Percentiles rank a stretch among this genome's conserved stretches.
Conservation (phyloP, 352 stramenopile genomes). For the Pythium vanterpoolii region DNA sequence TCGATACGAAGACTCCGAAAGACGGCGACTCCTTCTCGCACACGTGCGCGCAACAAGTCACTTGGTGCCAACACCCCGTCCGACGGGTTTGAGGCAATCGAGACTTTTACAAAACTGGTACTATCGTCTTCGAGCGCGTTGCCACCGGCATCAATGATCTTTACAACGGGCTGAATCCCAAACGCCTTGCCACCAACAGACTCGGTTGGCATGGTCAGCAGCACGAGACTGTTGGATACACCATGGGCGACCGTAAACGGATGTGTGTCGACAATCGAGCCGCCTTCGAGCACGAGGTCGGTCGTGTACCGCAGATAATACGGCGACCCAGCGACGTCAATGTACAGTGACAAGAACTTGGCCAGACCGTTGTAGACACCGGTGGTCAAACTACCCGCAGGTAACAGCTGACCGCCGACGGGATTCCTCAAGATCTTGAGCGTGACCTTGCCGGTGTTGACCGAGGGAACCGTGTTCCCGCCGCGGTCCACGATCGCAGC, state of each 20-base stretch:
- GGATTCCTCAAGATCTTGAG: constrained; percentile 74
- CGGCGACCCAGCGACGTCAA: constrained; percentile 73
- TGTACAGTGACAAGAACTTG: constrained; percentile 61
- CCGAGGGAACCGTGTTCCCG: constrained; percentile 53
- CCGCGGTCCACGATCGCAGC: constrained; percentile 76
- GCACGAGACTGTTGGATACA: constrained; percentile 43
- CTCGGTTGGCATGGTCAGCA: constrained; percentile 35
- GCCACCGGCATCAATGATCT: constrained; percentile 68
- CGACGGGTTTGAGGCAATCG: constrained; percentile 74
- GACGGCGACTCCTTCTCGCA: constrained; percentile 51
- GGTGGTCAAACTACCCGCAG: constrained; percentile 40
- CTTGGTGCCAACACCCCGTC: constrained; percentile 41
- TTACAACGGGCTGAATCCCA: constrained; percentile 68
- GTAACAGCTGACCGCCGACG: constrained; percentile 44
- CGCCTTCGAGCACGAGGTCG: constrained; percentile 47
- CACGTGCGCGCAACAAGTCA: constrained; percentile 34
- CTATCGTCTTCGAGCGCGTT: constrained; percentile 67
- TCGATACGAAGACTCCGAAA: constrained; percentile 79
- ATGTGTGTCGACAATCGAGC: constrained; percentile 60
- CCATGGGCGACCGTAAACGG: constrained; percentile 72
- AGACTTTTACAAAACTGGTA: constrained; percentile 56
- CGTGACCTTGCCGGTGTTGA: constrained; percentile 48
- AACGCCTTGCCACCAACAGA: constrained; percentile 73
- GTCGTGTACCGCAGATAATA: constrained; percentile 75
- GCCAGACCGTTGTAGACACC: constrained; percentile 51